Conservation (phyloP, 441 rosid genomes). For the Pelargonium cotyledonis region DNA sequence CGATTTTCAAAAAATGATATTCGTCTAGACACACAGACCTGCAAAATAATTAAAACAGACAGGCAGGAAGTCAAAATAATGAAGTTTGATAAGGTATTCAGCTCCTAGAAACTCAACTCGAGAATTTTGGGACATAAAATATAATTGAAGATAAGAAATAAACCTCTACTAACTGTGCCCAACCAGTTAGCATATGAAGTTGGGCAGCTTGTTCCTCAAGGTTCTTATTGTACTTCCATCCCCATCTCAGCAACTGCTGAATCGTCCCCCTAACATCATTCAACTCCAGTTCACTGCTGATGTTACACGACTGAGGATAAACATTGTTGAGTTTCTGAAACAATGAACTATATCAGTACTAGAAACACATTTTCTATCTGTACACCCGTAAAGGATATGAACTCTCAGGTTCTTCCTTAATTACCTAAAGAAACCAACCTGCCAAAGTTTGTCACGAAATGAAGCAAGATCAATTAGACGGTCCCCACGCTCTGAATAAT, state of each 20-base stretch:
- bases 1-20: slow-evolving; percentile 63
- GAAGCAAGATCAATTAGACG: slow-evolving; percentile 82
- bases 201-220: slow-evolving; percentile 99
- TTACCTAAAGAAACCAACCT: slow-evolving; percentile 44
- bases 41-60: slow-evolving; percentile 18
- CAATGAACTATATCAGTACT: slow-evolving; percentile 21
- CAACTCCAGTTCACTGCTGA: slow-evolving; percentile 64
- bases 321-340: slow-evolving; percentile 64
- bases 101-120: background rate
- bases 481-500: slow-evolving; percentile 90
- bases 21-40: slow-evolving; percentile 84
- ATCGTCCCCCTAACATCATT: slow-evolving; percentile 70
- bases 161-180: slow-evolving; percentile 97
- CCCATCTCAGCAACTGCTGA: slow-evolving; percentile 91
- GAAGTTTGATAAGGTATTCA: background rate
- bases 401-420: background rate
- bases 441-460: slow-evolving; percentile 77
- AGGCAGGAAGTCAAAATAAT: slow-evolving; percentile 10
- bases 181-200: slow-evolving; percentile 95
- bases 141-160: slow-evolving; percentile 18
- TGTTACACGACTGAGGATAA: slow-evolving; percentile 55
- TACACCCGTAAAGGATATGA: slow-evolving; percentile 15
- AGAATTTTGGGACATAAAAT: background rate
- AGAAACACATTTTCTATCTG: slow-evolving; percentile 12
- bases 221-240: slow-evolving; percentile 89